Percentiles rank a stretch among this genome's conserved stretches.
Conservation (phyloP, 1,284 basidiomycete genomes). For the Ganoderma resinaceum region DNA sequence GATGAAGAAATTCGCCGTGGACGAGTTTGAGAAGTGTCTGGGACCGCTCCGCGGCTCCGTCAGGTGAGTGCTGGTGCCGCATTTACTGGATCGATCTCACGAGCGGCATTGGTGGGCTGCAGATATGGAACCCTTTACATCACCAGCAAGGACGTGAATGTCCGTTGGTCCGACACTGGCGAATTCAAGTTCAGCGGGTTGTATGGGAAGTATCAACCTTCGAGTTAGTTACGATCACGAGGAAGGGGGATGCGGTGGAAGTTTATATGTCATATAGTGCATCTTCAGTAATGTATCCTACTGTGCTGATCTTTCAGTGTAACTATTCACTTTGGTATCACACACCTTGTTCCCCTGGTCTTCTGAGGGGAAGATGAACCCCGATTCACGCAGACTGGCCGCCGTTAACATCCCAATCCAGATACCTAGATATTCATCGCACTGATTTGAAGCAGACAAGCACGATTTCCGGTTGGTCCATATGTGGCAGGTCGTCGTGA, state of each 20-base stretch:
- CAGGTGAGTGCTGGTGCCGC: constrained; percentile 30
- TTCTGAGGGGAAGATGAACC: no score
- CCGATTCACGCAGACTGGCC: no score
- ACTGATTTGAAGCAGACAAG: neutral
- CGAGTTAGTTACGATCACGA: neutral
- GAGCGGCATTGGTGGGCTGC: constrained; percentile 4
- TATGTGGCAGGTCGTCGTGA: neutral
- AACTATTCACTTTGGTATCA: neutral
- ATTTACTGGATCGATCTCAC: neutral
- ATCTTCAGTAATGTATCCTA: neutral
- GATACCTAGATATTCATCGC: no score
- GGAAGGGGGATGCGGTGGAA: no score
- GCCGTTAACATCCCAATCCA: no score
- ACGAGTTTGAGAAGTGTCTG: constrained; percentile 51
- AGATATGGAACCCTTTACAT: constrained; percentile 53
- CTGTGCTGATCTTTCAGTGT: neutral
- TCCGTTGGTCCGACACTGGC: constrained; percentile 57
- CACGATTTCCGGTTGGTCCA: neutral
- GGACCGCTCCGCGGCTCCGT: constrained; percentile 39
- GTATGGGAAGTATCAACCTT: constrained; percentile 42
- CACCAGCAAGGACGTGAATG: constrained; percentile 52
- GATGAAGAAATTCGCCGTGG: constrained; percentile 54
- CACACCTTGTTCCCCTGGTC: neutral
- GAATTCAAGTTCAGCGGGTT: constrained; percentile 60
- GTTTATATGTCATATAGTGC: neutral